A percentile compares a stretch with the other conserved stretches of the same genome.
phyloP scores from a whole-genome alignment of 805 yeast species.

The Starmerella floricola region DNA sequence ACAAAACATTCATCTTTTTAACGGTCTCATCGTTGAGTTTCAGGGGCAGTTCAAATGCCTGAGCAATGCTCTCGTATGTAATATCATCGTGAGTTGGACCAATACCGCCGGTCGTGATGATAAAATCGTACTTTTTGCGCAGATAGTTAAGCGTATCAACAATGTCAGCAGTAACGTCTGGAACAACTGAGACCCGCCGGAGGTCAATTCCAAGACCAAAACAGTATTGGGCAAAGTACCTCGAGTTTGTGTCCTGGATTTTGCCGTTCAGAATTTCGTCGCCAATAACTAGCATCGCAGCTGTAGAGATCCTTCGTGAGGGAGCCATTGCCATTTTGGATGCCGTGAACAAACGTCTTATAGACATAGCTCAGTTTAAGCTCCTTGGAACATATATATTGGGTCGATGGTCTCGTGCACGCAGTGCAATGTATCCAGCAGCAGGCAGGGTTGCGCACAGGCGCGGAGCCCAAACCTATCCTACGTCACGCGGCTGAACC shows the following conservation, averaged over 20 bases:
- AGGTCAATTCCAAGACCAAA: conserved; percentile 57
- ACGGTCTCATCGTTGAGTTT: conserved; percentile 46
- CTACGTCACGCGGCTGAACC: no score
- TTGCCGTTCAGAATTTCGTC: conserved; percentile 84
- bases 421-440: no score
- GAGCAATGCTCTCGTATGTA: conserved; percentile 64
- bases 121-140: conserved; percentile 47
- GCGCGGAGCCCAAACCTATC: no score
- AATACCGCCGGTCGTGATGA: conserved; percentile 61
- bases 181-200: conserved; percentile 55
- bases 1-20: conserved; percentile 40
- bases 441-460: no score
- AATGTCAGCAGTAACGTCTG: conserved; percentile 63
- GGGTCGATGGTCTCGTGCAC: no score
- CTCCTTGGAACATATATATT: no score
- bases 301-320: conserved; percentile 11
- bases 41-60: conserved; percentile 43
- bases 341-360: not conserved
- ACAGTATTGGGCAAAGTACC: conserved; percentile 57
- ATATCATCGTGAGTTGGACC: conserved; percentile 91
- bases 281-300: conserved; percentile 48
- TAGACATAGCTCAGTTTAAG: no score
- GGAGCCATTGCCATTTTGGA: not conserved
- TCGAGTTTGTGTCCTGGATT: conserved; percentile 66
- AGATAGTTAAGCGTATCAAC: conserved; percentile 38